These are phyloP conservation scores for Curvularia hawaiiensis DNA, from an alignment of 2,329 filamentous ascomycete species.

Conservation along the genomic window DNA sequence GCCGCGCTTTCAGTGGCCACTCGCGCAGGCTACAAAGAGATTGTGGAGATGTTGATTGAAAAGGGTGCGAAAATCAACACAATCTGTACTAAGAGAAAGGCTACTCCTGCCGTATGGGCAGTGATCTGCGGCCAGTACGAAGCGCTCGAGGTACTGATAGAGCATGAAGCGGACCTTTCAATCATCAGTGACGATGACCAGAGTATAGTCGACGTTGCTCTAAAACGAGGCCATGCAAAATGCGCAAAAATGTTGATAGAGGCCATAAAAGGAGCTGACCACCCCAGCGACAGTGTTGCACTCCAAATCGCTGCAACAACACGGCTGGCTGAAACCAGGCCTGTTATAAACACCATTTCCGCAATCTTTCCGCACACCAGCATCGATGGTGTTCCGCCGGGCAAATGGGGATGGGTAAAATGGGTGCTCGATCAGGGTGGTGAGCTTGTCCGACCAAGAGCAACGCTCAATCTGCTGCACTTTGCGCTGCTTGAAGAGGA, in stretches of 20 bases:
- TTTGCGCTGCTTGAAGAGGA: slow-evolving; percentile 18
- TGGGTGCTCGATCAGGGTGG: slow-evolving; percentile 29
- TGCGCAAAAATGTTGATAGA: slow-evolving; percentile 21
- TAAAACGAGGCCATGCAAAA: slow-evolving; percentile 12
- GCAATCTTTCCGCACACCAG: not conserved
- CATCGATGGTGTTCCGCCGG: slow-evolving; percentile 10
- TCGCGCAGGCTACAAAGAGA: slow-evolving; percentile 18
- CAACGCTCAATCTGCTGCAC: slow-evolving; percentile 23
- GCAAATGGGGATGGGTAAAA: slow-evolving; percentile 23
- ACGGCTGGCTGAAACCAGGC: slow-evolving; percentile 9
- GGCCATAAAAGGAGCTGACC: slow-evolving; percentile 20
- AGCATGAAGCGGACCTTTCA: not conserved
- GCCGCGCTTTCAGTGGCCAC: slow-evolving; percentile 8
- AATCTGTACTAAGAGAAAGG: slow-evolving; percentile 7
- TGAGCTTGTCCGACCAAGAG: slow-evolving; percentile 19
- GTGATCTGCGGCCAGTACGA: slow-evolving; percentile 5
- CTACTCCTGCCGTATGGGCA: slow-evolving; percentile 25
- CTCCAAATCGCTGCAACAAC: slow-evolving; percentile 27
- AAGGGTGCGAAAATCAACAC: slow-evolving; percentile 25
- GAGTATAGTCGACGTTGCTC: not conserved
- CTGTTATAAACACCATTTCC: not conserved
- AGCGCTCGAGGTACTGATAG: not conserved
- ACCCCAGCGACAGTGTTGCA: slow-evolving; percentile 26
- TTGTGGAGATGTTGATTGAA: slow-evolving; percentile 24
- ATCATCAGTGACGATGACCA: not conserved